Conservation (phyloP, 768 basidiomycete species). For the Fistulinella prunicolor region DNA sequence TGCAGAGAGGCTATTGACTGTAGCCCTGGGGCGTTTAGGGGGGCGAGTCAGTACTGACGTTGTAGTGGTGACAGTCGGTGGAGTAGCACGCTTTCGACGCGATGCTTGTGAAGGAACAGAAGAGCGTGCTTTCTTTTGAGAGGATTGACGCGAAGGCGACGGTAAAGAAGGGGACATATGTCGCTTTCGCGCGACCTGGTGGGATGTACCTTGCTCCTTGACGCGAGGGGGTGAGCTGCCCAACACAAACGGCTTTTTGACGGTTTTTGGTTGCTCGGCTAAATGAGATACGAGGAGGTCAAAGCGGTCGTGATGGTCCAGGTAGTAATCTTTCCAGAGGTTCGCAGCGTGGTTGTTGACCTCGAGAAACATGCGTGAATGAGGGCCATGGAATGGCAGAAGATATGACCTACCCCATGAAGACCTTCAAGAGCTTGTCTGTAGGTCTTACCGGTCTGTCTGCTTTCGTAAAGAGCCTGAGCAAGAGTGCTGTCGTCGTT, state of each 20-base stretch:
- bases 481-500: slow-evolving; percentile 62
- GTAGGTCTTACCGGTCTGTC: slow-evolving; percentile 46
- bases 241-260: slow-evolving; percentile 28
- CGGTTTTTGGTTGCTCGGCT: slow-evolving; percentile 24
- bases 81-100: slow-evolving; percentile 22
- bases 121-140: slow-evolving; percentile 22
- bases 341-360: slow-evolving; percentile 49
- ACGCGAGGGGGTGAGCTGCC: slow-evolving; percentile 6
- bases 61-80: slow-evolving; percentile 17
- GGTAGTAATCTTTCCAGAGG: slow-evolving; percentile 79
- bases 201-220: slow-evolving; percentile 14
- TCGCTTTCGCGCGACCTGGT: slow-evolving; percentile 38
- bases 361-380: slow-evolving; percentile 21
- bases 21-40: slow-evolving; percentile 35
- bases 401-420: slow-evolving; percentile 51
- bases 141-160: slow-evolving; percentile 25
- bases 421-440: slow-evolving; percentile 65
- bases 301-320: slow-evolving; percentile 63
- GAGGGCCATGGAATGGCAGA: neutral
- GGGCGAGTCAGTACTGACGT: slow-evolving; percentile 24
- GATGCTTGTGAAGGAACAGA: slow-evolving; percentile 24
- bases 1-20: slow-evolving; percentile 60
- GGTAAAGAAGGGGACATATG: slow-evolving; percentile 16
- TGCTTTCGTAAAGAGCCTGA: slow-evolving; percentile 39
- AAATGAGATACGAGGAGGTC: slow-evolving; percentile 38